Conservation (phyloP, 2,329 filamentous ascomycete species). For the Nigrospora oryzae region DNA sequence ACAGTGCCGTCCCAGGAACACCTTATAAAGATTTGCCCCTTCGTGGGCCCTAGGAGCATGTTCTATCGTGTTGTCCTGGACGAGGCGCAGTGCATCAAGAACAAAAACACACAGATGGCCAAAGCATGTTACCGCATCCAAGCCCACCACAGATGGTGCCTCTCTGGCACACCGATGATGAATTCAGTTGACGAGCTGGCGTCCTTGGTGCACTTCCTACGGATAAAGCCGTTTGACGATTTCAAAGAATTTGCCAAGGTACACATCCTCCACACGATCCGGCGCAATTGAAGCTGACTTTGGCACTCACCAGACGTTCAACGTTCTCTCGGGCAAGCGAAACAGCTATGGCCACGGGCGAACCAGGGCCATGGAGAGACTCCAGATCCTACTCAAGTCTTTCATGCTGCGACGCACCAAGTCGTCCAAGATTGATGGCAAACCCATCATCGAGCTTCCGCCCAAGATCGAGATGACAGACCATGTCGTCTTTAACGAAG, state of each 20-base stretch:
- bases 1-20: constrained; percentile 27
- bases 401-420: constrained; percentile 80
- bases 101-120: constrained; percentile 53
- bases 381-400: constrained; percentile 70
- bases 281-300: constrained; percentile 4
- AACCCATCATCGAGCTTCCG: constrained; percentile 64
- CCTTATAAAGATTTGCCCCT: constrained; percentile 34
- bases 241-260: constrained; percentile 53
- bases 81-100: constrained; percentile 77
- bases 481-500: constrained; percentile 57
- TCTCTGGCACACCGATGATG: constrained; percentile 85
- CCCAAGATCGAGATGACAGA: constrained; percentile 53
- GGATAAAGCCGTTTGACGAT: constrained; percentile 65
- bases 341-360: constrained; percentile 34
- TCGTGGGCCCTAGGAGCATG: constrained; percentile 49
- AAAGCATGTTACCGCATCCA: constrained; percentile 50
- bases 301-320: constrained; percentile 28
- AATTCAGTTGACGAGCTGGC: constrained; percentile 73
- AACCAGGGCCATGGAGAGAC: constrained; percentile 57
- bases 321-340: constrained; percentile 14
- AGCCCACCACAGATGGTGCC: constrained; percentile 59
- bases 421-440: constrained; percentile 67
- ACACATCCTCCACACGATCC: constrained; percentile 10
- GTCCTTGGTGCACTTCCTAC: constrained; percentile 68
- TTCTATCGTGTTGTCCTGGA: constrained; percentile 71